Evolutionary conservation across 352 stramenopile species (phyloP).

Genomic region (Phytophthora sp.): DNA sequence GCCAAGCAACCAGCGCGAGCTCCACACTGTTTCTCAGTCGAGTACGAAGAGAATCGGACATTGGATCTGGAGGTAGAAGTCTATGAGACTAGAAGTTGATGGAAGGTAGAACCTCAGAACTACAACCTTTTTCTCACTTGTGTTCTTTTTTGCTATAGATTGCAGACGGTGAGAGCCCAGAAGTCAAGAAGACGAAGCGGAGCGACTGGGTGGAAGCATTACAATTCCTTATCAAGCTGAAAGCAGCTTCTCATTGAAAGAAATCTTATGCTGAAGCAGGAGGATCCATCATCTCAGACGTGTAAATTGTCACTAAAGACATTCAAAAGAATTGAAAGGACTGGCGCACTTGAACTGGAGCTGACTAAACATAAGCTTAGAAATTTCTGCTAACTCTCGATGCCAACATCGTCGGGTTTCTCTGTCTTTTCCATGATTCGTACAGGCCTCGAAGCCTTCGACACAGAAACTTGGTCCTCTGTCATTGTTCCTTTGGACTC

Average conservation of each 20-base stretch:
- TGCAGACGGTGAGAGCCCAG: constrained; percentile 61
- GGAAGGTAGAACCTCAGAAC: no score
- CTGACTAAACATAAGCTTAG: no score
- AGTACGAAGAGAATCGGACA: constrained; percentile 79
- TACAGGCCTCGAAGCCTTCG: no score
- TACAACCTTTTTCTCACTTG: no score
- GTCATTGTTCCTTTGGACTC: constrained; percentile 6
- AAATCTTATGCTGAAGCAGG: no score
- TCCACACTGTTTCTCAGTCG: constrained; percentile 75
- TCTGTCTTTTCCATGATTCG: no score
- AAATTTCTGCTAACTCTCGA: no score
- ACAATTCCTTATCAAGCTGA: constrained; percentile 76
- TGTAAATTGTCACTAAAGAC: no score
- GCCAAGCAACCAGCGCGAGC: constrained; percentile 55
- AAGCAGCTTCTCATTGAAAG: constrained; percentile 30
- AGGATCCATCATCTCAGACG: no score
- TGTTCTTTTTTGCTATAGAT: constrained; percentile 42
- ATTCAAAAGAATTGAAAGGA: no score
- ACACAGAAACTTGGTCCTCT: not conserved
- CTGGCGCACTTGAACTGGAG: no score
- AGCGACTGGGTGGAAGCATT: constrained; percentile 73
- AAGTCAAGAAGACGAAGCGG: constrained; percentile 69
- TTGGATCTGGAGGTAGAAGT: constrained; percentile 74
- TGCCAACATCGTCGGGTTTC: no score
- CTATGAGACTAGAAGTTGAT: not conserved